Percentiles rank a stretch among this genome's conserved stretches.
Evolutionary conservation across 2,329 filamentous ascomycete species (phyloP).

Genomic region (Hirsutella rhossiliensis): DNA sequence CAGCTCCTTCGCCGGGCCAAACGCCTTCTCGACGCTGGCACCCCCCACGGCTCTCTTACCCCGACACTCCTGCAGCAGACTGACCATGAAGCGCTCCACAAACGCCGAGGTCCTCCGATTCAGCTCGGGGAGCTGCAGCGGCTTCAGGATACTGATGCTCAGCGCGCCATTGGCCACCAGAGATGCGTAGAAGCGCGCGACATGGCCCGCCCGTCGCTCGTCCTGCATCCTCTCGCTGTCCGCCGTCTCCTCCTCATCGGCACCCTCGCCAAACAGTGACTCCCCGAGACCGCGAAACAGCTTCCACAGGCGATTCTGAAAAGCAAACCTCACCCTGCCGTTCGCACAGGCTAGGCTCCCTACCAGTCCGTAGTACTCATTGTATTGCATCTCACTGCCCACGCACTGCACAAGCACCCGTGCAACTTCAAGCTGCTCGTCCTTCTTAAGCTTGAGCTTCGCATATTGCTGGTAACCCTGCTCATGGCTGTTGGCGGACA

Average conservation of each 20-base stretch:
- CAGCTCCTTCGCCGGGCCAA: conserved; percentile 50
- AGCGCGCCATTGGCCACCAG: conserved; percentile 34
- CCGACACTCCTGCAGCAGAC: conserved; percentile 54
- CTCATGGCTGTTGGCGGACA: conserved; percentile 72
- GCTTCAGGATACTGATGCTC: conserved; percentile 43
- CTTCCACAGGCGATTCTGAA: conserved; percentile 80
- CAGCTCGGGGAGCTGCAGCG: conserved; percentile 67
- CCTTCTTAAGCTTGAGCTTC: conserved; percentile 74
- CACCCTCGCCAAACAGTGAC: conserved; percentile 52
- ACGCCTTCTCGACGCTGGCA: conserved; percentile 49
- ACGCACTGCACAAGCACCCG: conserved; percentile 80
- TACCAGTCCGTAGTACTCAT: conserved; percentile 86
- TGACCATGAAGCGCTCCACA: conserved; percentile 69
- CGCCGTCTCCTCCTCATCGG: conserved; percentile 43
- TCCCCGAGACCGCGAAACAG: conserved; percentile 81
- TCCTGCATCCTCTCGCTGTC: conserved; percentile 34
- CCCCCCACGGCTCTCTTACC: conserved; percentile 36
- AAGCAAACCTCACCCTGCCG: conserved; percentile 65
- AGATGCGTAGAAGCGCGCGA: conserved; percentile 41
- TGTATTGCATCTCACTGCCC: conserved; percentile 73
- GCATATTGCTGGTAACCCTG: conserved; percentile 71
- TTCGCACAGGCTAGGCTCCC: conserved; percentile 67
- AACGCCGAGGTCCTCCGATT: conserved; percentile 68
- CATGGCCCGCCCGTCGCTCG: conserved; percentile 36
- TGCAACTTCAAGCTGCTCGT: conserved; percentile 77